Evolutionary conservation across 495 filamentous ascomycete genomes (phyloP).

Genomic region (Penicillium flavigenum): DNA sequence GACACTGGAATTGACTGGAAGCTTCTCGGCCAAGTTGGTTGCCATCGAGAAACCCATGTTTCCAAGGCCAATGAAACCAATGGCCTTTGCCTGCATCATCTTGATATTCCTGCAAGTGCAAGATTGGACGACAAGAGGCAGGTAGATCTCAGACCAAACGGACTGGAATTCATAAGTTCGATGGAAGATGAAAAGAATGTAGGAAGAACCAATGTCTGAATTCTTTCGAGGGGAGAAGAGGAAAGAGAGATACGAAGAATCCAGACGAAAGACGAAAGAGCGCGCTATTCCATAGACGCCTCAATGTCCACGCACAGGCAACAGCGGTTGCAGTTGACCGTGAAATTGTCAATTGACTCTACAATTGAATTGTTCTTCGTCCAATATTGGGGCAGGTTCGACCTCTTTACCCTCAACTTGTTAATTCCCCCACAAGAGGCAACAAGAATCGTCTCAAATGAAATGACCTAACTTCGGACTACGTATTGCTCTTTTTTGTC

Average conservation of each 20-base stretch:
- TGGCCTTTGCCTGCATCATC: neutral
- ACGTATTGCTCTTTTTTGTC: neutral
- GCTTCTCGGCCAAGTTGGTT: conserved; percentile 39
- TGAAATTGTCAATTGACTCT: too few species aligned
- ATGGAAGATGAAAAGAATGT: neutral
- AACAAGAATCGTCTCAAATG: neutral
- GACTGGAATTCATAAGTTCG: neutral
- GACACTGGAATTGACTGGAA: conserved; percentile 27
- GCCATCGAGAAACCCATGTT: conserved; percentile 51
- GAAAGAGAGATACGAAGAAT: neutral
- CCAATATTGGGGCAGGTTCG: neutral
- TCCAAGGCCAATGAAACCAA: conserved; percentile 52
- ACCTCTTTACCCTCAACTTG: neutral
- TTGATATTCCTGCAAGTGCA: neutral
- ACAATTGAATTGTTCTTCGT: neutral
- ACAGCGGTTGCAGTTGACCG: neutral
- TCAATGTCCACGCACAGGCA: neutral
- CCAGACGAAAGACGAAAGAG: neutral
- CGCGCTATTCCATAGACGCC: neutral
- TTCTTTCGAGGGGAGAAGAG: neutral
- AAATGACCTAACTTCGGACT: neutral
- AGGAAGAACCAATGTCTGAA: neutral
- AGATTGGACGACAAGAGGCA: neutral
- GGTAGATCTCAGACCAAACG: neutral
- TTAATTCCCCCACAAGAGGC: neutral